A percentile compares a stretch with the other conserved stretches of the same genome.
phyloP scores from a whole-genome alignment of 768 basidiomycete genomes.

The Trametes meyenii region DNA sequence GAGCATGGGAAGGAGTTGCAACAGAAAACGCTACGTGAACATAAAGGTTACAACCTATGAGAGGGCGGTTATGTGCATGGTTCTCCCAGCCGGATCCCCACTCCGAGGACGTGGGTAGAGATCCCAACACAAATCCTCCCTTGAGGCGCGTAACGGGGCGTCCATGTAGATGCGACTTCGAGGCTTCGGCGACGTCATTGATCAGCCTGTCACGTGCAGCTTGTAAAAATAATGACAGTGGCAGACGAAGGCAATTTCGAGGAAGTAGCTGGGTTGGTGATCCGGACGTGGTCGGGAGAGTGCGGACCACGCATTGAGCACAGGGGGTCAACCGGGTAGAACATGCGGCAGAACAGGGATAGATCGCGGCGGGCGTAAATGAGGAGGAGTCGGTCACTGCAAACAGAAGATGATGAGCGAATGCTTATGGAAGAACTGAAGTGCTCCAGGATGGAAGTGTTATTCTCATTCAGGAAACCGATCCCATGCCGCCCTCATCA shows the following conservation, averaged over 20 bases:
- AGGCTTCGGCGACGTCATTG: constrained; percentile 53
- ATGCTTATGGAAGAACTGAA: no score
- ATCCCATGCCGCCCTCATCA: no score
- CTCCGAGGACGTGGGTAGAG: constrained; percentile 47
- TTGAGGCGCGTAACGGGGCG: constrained; percentile 53
- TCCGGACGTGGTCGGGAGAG: constrained; percentile 8
- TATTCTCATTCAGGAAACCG: neutral
- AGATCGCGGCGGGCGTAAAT: constrained; percentile 53
- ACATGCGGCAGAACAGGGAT: constrained; percentile 56
- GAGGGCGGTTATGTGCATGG: constrained; percentile 51
- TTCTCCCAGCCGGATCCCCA: constrained; percentile 73
- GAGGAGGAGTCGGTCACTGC: constrained; percentile 46
- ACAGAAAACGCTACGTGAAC: constrained; percentile 44
- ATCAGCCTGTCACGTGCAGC: constrained; percentile 60
- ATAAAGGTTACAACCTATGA: constrained; percentile 64
- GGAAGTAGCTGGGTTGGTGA: constrained; percentile 41
- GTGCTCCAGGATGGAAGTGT: neutral
- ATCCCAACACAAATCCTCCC: constrained; percentile 65
- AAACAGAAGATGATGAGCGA: constrained; percentile 11
- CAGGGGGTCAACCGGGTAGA: constrained; percentile 44
- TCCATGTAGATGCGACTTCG: constrained; percentile 33
- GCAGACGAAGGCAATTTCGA: constrained; percentile 44
- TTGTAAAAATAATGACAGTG: constrained; percentile 54
- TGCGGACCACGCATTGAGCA: constrained; percentile 37
- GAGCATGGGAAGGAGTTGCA: constrained; percentile 29